Percentiles rank a stretch among this genome's conserved stretches.
Evolutionary conservation across 2,329 filamentous ascomycete genomes (phyloP).

Genomic region (Penicillium sp.): DNA sequence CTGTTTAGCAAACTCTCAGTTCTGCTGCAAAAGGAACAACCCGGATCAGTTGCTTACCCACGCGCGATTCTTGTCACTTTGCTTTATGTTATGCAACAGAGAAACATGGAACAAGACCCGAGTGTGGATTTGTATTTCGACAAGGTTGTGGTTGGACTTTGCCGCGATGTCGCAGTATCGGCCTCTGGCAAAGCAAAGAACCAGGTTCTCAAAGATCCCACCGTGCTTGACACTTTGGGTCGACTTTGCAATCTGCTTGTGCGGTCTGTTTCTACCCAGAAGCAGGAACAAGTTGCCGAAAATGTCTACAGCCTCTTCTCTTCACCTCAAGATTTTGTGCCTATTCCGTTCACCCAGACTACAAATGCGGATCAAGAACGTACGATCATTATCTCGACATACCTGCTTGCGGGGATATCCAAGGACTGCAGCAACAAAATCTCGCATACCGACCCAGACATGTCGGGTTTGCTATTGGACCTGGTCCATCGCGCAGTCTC

Average conservation of each 20-base stretch:
- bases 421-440: conserved; percentile 33
- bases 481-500: conserved; percentile 34
- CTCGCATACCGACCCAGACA: conserved; percentile 32
- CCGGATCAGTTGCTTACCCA: conserved; percentile 53
- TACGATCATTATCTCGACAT: conserved; percentile 56
- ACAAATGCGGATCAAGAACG: conserved; percentile 38
- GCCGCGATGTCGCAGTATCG: conserved; percentile 37
- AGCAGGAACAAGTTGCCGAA: conserved; percentile 51
- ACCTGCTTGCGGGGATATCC: conserved; percentile 54
- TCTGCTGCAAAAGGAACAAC: conserved; percentile 51
- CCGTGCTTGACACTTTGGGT: conserved; percentile 58
- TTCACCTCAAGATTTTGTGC: conserved; percentile 31
- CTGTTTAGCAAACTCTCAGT: conserved; percentile 62
- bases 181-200: conserved; percentile 35
- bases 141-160: conserved; percentile 50
- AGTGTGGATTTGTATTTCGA: conserved; percentile 48
- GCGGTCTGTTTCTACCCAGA: conserved; percentile 51
- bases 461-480: conserved; percentile 35
- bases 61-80: conserved; percentile 59
- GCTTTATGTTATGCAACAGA: conserved; percentile 59
- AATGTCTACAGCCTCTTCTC: conserved; percentile 56
- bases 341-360: conserved; percentile 35
- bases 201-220: conserved; percentile 48
- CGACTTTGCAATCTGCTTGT: conserved; percentile 60
- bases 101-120: conserved; percentile 42